Evolutionary conservation across 2,329 filamentous ascomycete genomes (phyloP).

Genomic region (Trichoderma sp.): DNA sequence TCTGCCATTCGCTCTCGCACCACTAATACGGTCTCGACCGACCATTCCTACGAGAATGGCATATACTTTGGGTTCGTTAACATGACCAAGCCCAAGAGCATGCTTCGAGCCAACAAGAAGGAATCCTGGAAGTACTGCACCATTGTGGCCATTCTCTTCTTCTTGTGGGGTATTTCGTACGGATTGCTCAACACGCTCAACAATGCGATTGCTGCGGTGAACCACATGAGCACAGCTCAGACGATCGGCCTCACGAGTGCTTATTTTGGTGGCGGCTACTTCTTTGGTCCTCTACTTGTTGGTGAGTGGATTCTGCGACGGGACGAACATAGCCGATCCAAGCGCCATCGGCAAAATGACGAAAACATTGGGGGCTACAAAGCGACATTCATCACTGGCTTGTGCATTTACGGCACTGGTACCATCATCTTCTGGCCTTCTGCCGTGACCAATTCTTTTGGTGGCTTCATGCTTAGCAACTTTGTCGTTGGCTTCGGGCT

Average conservation of each 20-base stretch:
- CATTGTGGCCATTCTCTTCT: conserved; percentile 76
- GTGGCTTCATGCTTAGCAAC: conserved; percentile 71
- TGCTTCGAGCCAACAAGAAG: conserved; percentile 59
- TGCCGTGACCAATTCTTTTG: conserved; percentile 69
- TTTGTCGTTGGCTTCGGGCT: conserved; percentile 77
- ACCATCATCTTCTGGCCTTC: conserved; percentile 88
- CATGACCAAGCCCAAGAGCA: conserved; percentile 65
- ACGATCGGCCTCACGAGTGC: conserved; percentile 65
- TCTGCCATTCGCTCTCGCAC: conserved; percentile 25
- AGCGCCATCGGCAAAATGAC: conserved; percentile 36
- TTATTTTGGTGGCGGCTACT: conserved; percentile 69
- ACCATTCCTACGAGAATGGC: conserved; percentile 40
- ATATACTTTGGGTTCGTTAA: conserved; percentile 77
- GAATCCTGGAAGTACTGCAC: conserved; percentile 71
- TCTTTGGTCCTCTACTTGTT: conserved; percentile 66
- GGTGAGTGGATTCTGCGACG: conserved; percentile 68
- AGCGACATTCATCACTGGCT: conserved; percentile 73
- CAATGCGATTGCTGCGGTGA: conserved; percentile 61
- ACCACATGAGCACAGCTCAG: conserved; percentile 59
- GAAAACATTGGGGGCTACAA: conserved; percentile 66
- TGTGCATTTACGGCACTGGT: conserved; percentile 70
- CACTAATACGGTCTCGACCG: conserved; percentile 37
- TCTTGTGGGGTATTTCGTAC: conserved; percentile 89
- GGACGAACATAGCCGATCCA: conserved; percentile 57
- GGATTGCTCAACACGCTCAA: conserved; percentile 83